Evolutionary conservation across 331 rosid species (phyloP), one percentile per base, ranked within the genome.

Genomic region (Arachis monticola): DNA sequence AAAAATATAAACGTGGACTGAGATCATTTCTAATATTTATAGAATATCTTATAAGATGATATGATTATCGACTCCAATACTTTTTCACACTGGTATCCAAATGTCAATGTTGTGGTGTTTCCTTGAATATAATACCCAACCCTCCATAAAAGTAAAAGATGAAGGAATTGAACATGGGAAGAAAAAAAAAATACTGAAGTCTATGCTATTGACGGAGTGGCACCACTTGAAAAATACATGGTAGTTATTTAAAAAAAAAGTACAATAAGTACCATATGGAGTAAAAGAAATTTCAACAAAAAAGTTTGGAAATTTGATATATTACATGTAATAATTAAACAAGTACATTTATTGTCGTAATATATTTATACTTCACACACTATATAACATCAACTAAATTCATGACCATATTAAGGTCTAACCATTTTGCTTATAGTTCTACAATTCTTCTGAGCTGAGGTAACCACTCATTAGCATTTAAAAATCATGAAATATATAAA

Each of bases 211-310:
- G 68, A 7, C 1, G 41, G 12, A 32, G 64, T 31, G 17, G 10
- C 27, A 6, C 60, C 60, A 0, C 60, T 11, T 45, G 76, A 46
- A 31, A 59, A 38, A 38, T 38, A 38, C 41, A 57, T 51, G 38
- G 71, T 52, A 52, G 55, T 68, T 50, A 31, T 7, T 50, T 22
- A 22, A 22, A 12, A 68, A 12, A 12, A 48, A 51, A 31, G 78
- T 74, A 74, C 78, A 74, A 27, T 0, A 55, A 40, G 79, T 74
- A 74, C 71, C 10, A 51, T 11, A 38, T 38, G 1, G 6, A 38
- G 41, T 35, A 35, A 48, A 52, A 14, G 3, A 32, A 13, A 7
- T 35, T 62, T 60, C 53, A 40, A 38, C 42, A 13, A 3, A 3
- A 32, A 14, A 53, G 42, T 72, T 72, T 10, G 10, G 12, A 30